Evolutionary conservation across 257 asterid genomes (phyloP).

Genomic region (Plantago major): DNA sequence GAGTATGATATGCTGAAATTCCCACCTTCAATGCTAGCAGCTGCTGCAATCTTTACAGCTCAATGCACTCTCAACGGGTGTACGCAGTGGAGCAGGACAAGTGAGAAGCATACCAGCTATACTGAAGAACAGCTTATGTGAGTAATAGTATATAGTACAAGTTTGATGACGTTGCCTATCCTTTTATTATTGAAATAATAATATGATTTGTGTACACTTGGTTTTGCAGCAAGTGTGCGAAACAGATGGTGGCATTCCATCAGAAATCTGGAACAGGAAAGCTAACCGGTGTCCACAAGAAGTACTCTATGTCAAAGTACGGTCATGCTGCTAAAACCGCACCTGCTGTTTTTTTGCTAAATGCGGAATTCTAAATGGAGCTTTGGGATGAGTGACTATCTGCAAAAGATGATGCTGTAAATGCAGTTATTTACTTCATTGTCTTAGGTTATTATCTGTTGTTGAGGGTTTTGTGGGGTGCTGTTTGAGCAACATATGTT

Average conservation of each 20-base stretch:
- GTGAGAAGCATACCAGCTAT: conserved; percentile 56
- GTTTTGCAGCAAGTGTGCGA: conserved; percentile 64
- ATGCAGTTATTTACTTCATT: conserved; percentile 11
- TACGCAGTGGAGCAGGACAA: conserved; percentile 61
- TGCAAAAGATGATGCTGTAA: background rate
- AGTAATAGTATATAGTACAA: conserved; percentile 19
- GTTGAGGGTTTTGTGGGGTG: conserved; percentile 4
- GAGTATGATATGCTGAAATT: conserved; percentile 77
- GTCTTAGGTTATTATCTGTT: background rate
- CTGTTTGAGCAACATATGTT: conserved; percentile 40
- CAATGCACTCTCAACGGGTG: conserved; percentile 50
- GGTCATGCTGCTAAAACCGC: conserved; percentile 59
- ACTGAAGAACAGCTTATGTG: conserved; percentile 62
- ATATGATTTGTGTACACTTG: background rate
- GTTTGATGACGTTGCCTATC: too few relatives aligned
- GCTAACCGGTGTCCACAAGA: conserved; percentile 71
- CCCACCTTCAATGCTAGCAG: conserved; percentile 81
- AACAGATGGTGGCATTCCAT: conserved; percentile 59
- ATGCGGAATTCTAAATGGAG: background rate
- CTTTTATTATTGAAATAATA: too few relatives aligned
- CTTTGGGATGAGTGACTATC: background rate
- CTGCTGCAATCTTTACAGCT: conserved; percentile 86
- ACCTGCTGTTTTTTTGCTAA: conserved; percentile 59
- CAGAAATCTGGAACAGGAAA: conserved; percentile 64
- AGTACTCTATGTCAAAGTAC: conserved; percentile 65